Evolutionary conservation across 1,284 basidiomycete species (phyloP).

Genomic region (Leucoagaricus sp.): DNA sequence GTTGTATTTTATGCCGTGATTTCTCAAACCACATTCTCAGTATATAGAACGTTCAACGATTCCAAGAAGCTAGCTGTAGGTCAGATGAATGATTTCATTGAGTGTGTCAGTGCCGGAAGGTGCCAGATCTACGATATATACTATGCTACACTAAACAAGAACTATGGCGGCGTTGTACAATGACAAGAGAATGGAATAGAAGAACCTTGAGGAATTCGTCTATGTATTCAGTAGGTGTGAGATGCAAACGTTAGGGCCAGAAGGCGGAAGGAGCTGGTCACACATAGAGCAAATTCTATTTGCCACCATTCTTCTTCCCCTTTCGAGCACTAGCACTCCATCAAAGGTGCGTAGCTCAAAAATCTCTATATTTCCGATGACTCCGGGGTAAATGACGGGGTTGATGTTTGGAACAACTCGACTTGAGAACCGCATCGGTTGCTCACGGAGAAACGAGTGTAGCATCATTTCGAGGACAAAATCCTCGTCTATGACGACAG

Average conservation of each 20-base stretch:
- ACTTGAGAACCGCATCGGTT: conserved; percentile 5
- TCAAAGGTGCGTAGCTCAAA: conserved; percentile 7
- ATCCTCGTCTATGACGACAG: background rate
- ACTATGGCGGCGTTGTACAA: background rate
- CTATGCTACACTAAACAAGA: background rate
- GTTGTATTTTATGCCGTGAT: too few relatives aligned
- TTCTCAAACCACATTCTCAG: background rate
- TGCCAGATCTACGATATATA: background rate
- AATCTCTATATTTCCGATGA: conserved; percentile 1
- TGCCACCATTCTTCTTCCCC: background rate
- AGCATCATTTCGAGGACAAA: conserved; percentile 14
- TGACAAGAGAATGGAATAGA: background rate
- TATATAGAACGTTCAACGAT: background rate
- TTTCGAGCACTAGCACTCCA: background rate
- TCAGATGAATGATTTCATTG: too few relatives aligned
- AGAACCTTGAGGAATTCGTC: too few relatives aligned
- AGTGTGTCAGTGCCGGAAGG: background rate
- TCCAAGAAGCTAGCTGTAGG: too few relatives aligned
- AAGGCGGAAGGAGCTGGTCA: conserved; percentile 4
- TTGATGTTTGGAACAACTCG: background rate
- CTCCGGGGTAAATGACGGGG: background rate
- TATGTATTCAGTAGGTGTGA: background rate
- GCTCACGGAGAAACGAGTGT: conserved; percentile 3
- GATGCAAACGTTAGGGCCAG: conserved; percentile 2
- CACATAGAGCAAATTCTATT: conserved; percentile 2